Conservation (phyloP, 2,329 filamentous ascomycete species). For the Cladosporium sp. region DNA sequence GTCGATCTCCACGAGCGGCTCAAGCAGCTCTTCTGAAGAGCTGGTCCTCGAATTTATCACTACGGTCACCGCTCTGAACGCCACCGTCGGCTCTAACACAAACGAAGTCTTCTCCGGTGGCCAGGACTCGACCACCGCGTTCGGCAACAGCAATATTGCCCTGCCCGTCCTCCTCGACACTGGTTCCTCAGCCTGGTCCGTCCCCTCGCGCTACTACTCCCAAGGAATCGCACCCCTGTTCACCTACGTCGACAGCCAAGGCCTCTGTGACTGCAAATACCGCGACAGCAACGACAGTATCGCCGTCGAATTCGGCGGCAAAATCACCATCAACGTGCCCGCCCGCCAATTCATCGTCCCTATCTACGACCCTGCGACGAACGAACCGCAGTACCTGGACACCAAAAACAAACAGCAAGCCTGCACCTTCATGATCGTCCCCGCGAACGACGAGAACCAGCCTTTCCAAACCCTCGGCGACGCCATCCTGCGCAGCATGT, state of each 20-base stretch:
- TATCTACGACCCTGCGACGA: slow-evolving; percentile 23
- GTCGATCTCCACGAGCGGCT: not conserved
- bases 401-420: slow-evolving; percentile 16
- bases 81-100: slow-evolving; percentile 16
- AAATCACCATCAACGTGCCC: slow-evolving; percentile 26
- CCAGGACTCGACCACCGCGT: slow-evolving; percentile 16
- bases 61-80: slow-evolving; percentile 25
- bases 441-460: slow-evolving; percentile 11
- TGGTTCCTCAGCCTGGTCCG: slow-evolving; percentile 27
- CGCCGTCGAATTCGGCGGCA: slow-evolving; percentile 26
- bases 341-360: slow-evolving; percentile 28
- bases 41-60: slow-evolving; percentile 26
- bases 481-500: slow-evolving; percentile 30
- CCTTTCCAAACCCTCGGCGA: slow-evolving; percentile 27
- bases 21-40: not conserved
- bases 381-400: slow-evolving; percentile 17
- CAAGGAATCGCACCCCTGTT: slow-evolving; percentile 21
- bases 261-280: slow-evolving; percentile 23
- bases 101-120: slow-evolving; percentile 21
- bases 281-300: slow-evolving; percentile 23
- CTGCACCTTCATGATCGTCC: slow-evolving; percentile 26
- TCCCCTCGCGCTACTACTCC: slow-evolving; percentile 22
- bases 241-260: slow-evolving; percentile 17
- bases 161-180: slow-evolving; percentile 31
- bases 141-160: slow-evolving; percentile 15